phyloP scores from a whole-genome alignment of 148 eudicot genomes.

The Silene conica region DNA sequence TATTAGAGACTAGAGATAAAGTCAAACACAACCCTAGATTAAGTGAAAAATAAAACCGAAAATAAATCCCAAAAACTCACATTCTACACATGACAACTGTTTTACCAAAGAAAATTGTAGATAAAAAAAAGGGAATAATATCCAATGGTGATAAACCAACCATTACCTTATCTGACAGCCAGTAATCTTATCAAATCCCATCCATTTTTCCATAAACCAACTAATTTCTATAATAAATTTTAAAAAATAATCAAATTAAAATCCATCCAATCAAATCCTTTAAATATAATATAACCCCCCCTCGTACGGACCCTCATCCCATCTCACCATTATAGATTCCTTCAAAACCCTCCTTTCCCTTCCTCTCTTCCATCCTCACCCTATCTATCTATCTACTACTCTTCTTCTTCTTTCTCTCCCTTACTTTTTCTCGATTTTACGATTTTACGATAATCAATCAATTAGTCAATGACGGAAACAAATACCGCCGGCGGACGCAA shows the following conservation, averaged over 20 bases:
- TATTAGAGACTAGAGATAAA: too few species aligned
- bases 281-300: not conserved
- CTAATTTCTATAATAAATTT: too few species aligned
- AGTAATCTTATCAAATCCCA: constrained; percentile 19
- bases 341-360: constrained; percentile 15
- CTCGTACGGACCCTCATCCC: constrained; percentile 23
- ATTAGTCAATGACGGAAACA: not conserved
- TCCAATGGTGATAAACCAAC: too few species aligned
- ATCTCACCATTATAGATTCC: constrained; percentile 13
- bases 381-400: not conserved
- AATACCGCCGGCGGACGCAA: constrained; percentile 21
- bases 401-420: constrained; percentile 13
- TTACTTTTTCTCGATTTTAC: not conserved
- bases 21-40: too few species aligned
- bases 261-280: not conserved
- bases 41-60: too few species aligned
- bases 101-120: too few species aligned
- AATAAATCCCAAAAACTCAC: too few species aligned
- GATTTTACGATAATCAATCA: not conserved
- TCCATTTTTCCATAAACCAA: not conserved
- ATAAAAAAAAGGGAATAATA: too few species aligned
- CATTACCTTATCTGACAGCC: constrained; percentile 23
- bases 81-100: too few species aligned
- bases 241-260: too few species aligned
- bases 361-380: too few species aligned